Evolutionary conservation across 2,329 filamentous ascomycete species (phyloP), one percentile per base, ranked within the genome.

Genomic region (Talaromyces sp.): DNA sequence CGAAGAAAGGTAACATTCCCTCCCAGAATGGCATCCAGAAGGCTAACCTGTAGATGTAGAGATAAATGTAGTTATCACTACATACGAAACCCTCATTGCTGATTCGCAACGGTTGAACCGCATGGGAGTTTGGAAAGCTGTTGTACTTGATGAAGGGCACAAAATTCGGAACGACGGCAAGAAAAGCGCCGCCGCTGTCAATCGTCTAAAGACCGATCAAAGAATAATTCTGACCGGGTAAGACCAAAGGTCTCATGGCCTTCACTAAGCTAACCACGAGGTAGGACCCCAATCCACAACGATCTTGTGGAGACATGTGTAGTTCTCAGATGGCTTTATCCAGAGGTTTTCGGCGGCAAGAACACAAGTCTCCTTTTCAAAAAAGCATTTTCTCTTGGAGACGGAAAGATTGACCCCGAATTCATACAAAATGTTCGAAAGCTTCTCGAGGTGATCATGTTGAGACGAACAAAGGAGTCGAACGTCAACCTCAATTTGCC

Each of bases 301-400:
- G 82, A 86, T 58, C 70, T 86, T 0, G 71, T 74, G 1, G 83
- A 86, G 66, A 74, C 85, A 61, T 86, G 83, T 83, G 79, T 81
- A 0, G 69, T 86, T 1, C 71, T 85, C 0, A 80, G 83, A 55
- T 86, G 81, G 81, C 73, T 86, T 0, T 83, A 82, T 48, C 83
- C 83, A 0, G 80, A 85, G n/a, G 77, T 86, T 0, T 86, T 86
- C 66, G 74, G 74, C 0, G 12, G 27, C 2, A 68, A 73, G 1
- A 79, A 80, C 32, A 85, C 83, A 0, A 74, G 74, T 10, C 71
- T 77, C 2, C 69, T 79, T 0, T 87, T 86, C 69, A 79, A 79
- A 50, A 75, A 80, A 11, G 83, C 84, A 0, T 87, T 86, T 65
- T 80, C 85, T 58, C 71, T 87, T 1, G 78, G 74, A 1, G 77